Percentiles rank a stretch among this genome's conserved stretches.
Evolutionary conservation across 805 yeast species (phyloP).

Genomic region (Saccharomycopsis fibuligera): DNA sequence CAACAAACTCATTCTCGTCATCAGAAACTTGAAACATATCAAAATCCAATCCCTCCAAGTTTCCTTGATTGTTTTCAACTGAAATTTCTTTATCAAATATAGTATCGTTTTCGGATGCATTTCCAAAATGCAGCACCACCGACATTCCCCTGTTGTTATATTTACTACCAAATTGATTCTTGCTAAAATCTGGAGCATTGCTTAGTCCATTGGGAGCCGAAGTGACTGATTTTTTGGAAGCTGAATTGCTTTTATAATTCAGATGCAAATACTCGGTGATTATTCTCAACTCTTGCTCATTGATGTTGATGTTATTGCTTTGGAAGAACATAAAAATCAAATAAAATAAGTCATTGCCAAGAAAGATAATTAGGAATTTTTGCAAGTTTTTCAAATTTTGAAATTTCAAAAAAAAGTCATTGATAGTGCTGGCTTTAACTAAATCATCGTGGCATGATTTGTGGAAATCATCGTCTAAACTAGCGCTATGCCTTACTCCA

Average conservation of each 20-base stretch:
- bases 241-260: background rate
- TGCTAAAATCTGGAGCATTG: too few relatives aligned
- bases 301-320: conserved; percentile 7
- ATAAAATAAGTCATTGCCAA: conserved; percentile 14
- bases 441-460: too few relatives aligned
- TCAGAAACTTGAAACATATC: conserved; percentile 13
- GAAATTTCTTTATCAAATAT: background rate
- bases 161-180: too few relatives aligned
- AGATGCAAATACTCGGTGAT: conserved; percentile 13
- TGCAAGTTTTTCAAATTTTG: conserved; percentile 15
- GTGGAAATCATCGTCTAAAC: too few relatives aligned
- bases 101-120: background rate
- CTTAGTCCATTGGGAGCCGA: too few relatives aligned
- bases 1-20: conserved; percentile 14
- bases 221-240: background rate
- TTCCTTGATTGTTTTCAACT: background rate
- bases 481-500: too few relatives aligned
- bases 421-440: conserved; percentile 10
- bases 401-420: conserved; percentile 14
- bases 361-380: conserved; percentile 12
- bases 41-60: background rate
- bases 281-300: conserved; percentile 13
- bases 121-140: conserved; percentile 1
- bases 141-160: conserved; percentile 4
- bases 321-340: conserved; percentile 15